These are phyloP conservation scores for Halenospora varia DNA, from an alignment of 495 filamentous ascomycete species.

Conservation along the genomic window DNA sequence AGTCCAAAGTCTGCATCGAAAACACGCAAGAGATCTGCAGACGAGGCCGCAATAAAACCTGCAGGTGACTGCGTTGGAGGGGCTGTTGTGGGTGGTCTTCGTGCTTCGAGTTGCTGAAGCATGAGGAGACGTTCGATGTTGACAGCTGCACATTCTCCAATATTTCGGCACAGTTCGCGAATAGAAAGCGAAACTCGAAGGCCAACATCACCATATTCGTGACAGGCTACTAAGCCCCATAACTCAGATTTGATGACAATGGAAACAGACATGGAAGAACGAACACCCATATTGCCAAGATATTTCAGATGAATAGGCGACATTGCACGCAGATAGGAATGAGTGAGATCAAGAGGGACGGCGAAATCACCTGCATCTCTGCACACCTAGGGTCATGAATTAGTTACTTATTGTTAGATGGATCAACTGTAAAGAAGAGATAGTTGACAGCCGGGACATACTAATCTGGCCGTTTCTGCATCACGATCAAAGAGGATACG, in stretches of 20 bases:
- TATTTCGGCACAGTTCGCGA: conserved; percentile 84
- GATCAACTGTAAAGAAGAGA: too few relatives aligned
- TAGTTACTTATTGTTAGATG: too few relatives aligned
- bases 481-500: conserved; percentile 15
- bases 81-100: conserved; percentile 70
- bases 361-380: conserved; percentile 58
- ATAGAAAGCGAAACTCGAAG: conserved; percentile 89
- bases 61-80: conserved; percentile 78
- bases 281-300: conserved; percentile 79
- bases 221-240: conserved; percentile 87
- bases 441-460: too few relatives aligned
- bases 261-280: conserved; percentile 93
- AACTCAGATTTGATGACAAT: conserved; percentile 77
- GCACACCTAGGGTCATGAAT: too few relatives aligned
- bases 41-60: conserved; percentile 85
- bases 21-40: conserved; percentile 64
- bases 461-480: conserved; percentile 65
- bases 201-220: conserved; percentile 66
- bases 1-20: conserved; percentile 19
- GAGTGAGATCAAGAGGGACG: conserved; percentile 75
- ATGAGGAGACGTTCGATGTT: conserved; percentile 89
- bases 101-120: conserved; percentile 70
- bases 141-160: conserved; percentile 77
- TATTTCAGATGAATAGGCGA: conserved; percentile 88
- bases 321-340: conserved; percentile 83